Percentiles rank a stretch among this genome's conserved stretches.
phyloP scores from a whole-genome alignment of 768 basidiomycete genomes.

The Kwoniella sp. region DNA sequence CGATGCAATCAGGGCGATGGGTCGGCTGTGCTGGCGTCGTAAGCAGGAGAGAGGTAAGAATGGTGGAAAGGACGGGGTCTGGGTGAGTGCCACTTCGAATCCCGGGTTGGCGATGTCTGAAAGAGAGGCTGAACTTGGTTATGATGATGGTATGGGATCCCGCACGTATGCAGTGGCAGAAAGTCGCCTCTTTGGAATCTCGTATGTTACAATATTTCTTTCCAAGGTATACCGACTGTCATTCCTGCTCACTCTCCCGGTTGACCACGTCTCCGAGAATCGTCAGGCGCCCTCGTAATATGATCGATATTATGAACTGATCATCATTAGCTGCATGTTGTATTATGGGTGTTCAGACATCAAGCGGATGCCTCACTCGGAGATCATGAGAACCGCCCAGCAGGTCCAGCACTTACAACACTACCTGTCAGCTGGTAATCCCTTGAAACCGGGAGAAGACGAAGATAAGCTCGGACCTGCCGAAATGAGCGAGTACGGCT shows the following conservation, averaged over 20 bases:
- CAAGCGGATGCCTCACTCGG: slow-evolving; percentile 58
- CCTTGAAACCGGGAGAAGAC: slow-evolving; percentile 4
- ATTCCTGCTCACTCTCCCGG: no score
- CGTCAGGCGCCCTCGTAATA: no score
- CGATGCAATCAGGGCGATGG: slow-evolving; percentile 78
- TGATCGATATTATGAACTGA: no score
- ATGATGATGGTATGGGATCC: no score
- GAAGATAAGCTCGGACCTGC: slow-evolving; percentile 14
- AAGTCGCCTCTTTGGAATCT: slow-evolving; percentile 72
- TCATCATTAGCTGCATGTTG: slow-evolving; percentile 59
- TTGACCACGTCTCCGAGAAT: no score
- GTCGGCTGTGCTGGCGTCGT: slow-evolving; percentile 69
- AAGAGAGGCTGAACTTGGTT: no score
- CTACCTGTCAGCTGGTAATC: slow-evolving; percentile 46
- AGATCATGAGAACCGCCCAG: slow-evolving; percentile 42
- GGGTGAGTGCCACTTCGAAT: slow-evolving; percentile 16
- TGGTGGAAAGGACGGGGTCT: slow-evolving; percentile 51
- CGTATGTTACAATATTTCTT: no score
- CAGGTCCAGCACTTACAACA: slow-evolving; percentile 45
- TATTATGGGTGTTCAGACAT: slow-evolving; percentile 61
- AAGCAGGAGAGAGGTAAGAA: slow-evolving; percentile 64
- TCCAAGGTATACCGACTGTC: no score
- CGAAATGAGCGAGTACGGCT: slow-evolving; percentile 41
- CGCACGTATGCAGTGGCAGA: slow-evolving; percentile 60
- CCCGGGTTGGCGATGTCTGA: no score